phyloP scores from a whole-genome alignment of 495 filamentous ascomycete genomes.

The Cairneyella variabilis region DNA sequence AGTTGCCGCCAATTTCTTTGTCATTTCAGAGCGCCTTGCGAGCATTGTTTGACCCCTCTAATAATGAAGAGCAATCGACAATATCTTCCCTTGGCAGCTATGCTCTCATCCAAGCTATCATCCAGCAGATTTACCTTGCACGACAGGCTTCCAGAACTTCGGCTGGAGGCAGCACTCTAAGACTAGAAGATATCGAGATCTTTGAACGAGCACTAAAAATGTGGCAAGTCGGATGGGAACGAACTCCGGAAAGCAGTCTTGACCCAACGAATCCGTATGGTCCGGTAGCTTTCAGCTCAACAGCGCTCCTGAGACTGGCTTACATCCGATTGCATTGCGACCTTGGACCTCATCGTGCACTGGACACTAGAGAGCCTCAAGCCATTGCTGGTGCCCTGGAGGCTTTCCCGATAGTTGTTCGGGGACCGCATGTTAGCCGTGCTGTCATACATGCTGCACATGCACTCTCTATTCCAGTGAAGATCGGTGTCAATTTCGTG shows the following conservation, averaged over 20 bases:
- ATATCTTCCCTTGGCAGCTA: constrained; percentile 63
- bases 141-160: constrained; percentile 53
- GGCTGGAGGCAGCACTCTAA: constrained; percentile 43
- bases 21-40: constrained; percentile 47
- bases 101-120: constrained; percentile 62
- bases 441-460: constrained; percentile 68
- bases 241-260: constrained; percentile 47
- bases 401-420: constrained; percentile 53
- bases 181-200: constrained; percentile 50
- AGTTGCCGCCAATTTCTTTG: constrained; percentile 38
- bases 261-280: constrained; percentile 51
- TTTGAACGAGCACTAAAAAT: constrained; percentile 55
- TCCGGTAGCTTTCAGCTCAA: constrained; percentile 63
- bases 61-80: constrained; percentile 45
- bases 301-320: constrained; percentile 59
- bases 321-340: constrained; percentile 68
- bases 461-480: constrained; percentile 63
- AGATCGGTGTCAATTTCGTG: constrained; percentile 64
- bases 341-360: constrained; percentile 54
- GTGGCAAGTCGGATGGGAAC: constrained; percentile 62
- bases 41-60: constrained; percentile 38
- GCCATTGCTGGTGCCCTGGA: constrained; percentile 55
- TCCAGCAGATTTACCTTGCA: constrained; percentile 65
- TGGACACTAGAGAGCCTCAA: constrained; percentile 59
- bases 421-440: constrained; percentile 52